Evolutionary conservation across 1,284 basidiomycete genomes (phyloP).

Genomic region (Gomphus bonarii): DNA sequence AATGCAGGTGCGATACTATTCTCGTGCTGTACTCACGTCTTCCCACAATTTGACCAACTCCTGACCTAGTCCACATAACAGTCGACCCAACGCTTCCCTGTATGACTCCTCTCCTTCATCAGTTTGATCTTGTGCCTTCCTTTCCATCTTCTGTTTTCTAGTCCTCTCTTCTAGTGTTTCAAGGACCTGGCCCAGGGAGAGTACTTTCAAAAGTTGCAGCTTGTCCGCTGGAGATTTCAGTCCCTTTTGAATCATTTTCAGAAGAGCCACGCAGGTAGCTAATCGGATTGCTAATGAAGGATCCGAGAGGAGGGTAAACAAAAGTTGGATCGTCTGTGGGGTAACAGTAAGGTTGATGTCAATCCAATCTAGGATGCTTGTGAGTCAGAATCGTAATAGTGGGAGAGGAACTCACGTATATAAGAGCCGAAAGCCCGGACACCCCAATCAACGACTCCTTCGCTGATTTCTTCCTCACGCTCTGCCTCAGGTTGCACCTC

Average conservation of each 20-base stretch:
- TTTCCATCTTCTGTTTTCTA: conserved; percentile 52
- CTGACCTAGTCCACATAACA: conserved; percentile 76
- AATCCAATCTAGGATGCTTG: conserved; percentile 71
- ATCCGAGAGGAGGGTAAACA: conserved; percentile 83
- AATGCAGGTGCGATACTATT: neutral
- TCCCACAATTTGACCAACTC: conserved; percentile 77
- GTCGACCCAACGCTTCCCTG: conserved; percentile 79
- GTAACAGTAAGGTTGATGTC: conserved; percentile 96
- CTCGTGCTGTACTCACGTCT: conserved; percentile 46
- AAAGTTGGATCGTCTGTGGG: conserved; percentile 75
- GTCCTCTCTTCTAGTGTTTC: conserved; percentile 74
- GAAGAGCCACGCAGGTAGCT: conserved; percentile 72
- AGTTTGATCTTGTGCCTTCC: conserved; percentile 60
- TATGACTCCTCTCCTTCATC: conserved; percentile 66
- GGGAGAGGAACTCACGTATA: conserved; percentile 59
- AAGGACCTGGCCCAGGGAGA: conserved; percentile 76
- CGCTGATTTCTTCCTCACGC: conserved; percentile 47
- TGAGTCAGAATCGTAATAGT: neutral
- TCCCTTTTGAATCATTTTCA: conserved; percentile 84
- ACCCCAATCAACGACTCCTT: conserved; percentile 83
- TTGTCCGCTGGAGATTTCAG: conserved; percentile 90
- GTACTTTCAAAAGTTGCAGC: conserved; percentile 81
- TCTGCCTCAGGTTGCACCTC: conserved; percentile 29
- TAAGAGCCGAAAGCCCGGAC: conserved; percentile 89
- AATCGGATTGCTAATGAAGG: conserved; percentile 70